These are phyloP conservation scores for Oemleria cerasiformis DNA, from an alignment of 306 rosid species.

Conservation along the genomic window DNA sequence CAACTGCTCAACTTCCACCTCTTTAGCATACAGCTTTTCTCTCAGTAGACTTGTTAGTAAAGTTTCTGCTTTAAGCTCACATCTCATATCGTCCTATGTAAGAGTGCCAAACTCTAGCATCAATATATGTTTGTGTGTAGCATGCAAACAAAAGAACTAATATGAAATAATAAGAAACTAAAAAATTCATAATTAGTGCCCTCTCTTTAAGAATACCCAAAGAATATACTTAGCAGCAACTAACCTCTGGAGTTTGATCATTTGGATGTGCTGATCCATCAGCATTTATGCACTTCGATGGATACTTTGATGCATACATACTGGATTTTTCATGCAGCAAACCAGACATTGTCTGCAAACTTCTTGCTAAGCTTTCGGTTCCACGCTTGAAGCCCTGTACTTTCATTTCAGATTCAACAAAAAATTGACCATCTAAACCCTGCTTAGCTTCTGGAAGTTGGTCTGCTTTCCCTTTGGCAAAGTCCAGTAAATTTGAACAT, in stretches of 20 bases:
- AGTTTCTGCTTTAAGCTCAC: conserved; percentile 81
- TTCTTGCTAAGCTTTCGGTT: conserved; percentile 62
- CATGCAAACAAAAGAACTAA: not conserved
- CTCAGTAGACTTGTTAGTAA: conserved; percentile 66
- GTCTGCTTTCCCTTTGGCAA: conserved; percentile 52
- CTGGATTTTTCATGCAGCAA: conserved; percentile 71
- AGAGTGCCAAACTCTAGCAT: conserved; percentile 9
- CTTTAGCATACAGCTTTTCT: conserved; percentile 82
- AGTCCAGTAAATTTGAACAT: conserved; percentile 62
- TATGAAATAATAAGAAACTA: not conserved
- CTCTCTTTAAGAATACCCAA: not conserved
- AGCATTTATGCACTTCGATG: conserved; percentile 36
- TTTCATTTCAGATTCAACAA: conserved; percentile 74
- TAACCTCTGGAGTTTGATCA: conserved; percentile 63
- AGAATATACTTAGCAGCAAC: conserved; percentile 23
- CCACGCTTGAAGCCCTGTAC: conserved; percentile 73
- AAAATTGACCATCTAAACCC: conserved; percentile 61
- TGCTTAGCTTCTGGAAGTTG: conserved; percentile 36
- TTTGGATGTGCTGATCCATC: conserved; percentile 42
- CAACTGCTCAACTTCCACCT: conserved; percentile 82
- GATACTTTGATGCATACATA: conserved; percentile 34
- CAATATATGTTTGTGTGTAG: not conserved
- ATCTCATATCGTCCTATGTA: conserved; percentile 50
- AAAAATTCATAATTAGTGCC: not conserved
- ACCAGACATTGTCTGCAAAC: conserved; percentile 72